Percentiles rank a stretch among this genome's conserved stretches.
These are phyloP conservation scores for Leptographium wingfieldii DNA, from an alignment of 2,329 filamentous ascomycete species.

Conservation along the genomic window DNA sequence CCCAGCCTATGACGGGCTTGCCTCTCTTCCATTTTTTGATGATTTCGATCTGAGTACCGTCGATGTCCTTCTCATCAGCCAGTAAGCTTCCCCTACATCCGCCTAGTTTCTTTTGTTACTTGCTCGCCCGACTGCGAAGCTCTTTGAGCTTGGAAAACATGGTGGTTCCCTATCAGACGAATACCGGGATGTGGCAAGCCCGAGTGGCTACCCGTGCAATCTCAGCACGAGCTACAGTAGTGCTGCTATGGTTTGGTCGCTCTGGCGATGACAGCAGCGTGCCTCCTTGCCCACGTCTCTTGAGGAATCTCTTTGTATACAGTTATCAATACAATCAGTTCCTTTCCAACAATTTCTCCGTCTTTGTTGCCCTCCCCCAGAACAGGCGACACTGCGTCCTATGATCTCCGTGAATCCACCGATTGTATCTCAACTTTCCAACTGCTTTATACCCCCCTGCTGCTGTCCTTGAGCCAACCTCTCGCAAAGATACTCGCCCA, in stretches of 20 bases:
- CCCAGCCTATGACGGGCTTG: constrained; percentile 87
- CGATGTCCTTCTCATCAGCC: constrained; percentile 93
- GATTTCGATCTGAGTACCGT: constrained; percentile 97
- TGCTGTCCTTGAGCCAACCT: not conserved
- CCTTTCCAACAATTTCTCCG: not conserved
- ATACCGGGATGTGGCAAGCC: not conserved
- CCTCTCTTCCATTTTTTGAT: constrained; percentile 91
- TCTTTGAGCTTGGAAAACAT: not conserved
- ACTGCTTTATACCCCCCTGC: not conserved
- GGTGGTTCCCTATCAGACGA: not conserved
- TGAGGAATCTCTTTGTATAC: constrained; percentile 11
- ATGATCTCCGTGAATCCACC: constrained; percentile 3
- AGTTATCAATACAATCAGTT: constrained; percentile 18
- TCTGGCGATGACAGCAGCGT: not conserved
- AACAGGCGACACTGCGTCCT: not conserved
- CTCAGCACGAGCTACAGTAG: not conserved
- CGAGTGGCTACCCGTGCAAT: not conserved
- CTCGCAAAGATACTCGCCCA: not conserved
- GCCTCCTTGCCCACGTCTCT: not conserved
- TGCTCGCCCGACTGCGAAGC: not conserved
- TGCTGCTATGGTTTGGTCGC: not conserved
- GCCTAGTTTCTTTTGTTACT: not conserved
- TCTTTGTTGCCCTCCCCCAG: not conserved
- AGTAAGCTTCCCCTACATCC: constrained; percentile 53
- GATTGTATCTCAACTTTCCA: not conserved